Percentiles rank a stretch among this genome's conserved stretches.
Evolutionary conservation across 352 stramenopile species (phyloP).

Genomic region (Phytophthora pluvialis): DNA sequence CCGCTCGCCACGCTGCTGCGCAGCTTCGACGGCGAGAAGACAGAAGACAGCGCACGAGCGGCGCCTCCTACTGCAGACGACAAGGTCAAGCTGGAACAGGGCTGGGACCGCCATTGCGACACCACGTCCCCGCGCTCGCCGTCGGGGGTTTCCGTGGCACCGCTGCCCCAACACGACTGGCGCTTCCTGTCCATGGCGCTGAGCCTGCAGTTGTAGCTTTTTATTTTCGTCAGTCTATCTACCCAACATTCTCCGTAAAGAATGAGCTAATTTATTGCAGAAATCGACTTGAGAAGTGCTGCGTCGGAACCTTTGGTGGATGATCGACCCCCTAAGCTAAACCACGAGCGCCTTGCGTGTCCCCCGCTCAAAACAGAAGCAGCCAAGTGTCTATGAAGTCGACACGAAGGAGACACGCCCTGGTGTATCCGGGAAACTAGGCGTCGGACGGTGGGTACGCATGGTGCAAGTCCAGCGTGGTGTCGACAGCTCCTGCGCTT

Average conservation of each 20-base stretch:
- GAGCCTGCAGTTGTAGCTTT: slow-evolving; percentile 42
- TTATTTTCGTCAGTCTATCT: slow-evolving; percentile 3
- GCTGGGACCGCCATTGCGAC: slow-evolving; percentile 7
- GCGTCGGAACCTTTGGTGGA: no score
- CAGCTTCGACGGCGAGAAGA: slow-evolving; percentile 34
- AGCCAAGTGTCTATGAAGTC: slow-evolving; percentile 5
- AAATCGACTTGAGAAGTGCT: slow-evolving; percentile 13
- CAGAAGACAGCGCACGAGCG: neutral
- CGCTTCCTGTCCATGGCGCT: slow-evolving; percentile 50
- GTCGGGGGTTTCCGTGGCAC: slow-evolving; percentile 23
- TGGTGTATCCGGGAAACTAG: slow-evolving; percentile 4
- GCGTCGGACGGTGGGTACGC: slow-evolving; percentile 4
- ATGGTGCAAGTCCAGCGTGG: slow-evolving; percentile 53
- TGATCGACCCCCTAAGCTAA: no score
- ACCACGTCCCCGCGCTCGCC: slow-evolving; percentile 37
- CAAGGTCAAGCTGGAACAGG: slow-evolving; percentile 29
- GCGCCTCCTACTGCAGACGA: neutral
- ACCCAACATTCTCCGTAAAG: slow-evolving; percentile 1
- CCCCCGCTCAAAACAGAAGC: slow-evolving; percentile 15
- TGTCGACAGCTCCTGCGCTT: slow-evolving; percentile 52
- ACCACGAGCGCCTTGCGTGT: neutral
- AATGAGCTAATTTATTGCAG: slow-evolving; percentile 42
- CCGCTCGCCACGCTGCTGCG: slow-evolving; percentile 44
- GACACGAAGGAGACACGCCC: slow-evolving; percentile 5
- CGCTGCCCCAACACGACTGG: slow-evolving; percentile 29